Conservation (phyloP, 495 filamentous ascomycete genomes). For the Daldinia bambusicola region DNA sequence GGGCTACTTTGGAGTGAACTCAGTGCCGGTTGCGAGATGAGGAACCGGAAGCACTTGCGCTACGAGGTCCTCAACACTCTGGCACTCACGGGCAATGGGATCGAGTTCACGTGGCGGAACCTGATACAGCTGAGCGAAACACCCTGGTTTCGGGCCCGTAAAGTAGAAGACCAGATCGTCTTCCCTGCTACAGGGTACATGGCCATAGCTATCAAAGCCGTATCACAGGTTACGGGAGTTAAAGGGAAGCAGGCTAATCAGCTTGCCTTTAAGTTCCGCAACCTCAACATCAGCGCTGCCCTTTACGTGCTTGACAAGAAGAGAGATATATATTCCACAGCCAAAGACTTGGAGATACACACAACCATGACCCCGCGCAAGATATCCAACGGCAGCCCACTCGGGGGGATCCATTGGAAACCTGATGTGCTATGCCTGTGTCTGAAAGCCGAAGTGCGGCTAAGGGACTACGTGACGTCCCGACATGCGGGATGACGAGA, state of each 20-base stretch:
- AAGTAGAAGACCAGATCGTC: not conserved
- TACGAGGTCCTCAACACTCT: not conserved
- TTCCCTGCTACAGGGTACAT: not conserved
- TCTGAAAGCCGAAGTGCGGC: not conserved
- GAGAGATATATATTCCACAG: not conserved
- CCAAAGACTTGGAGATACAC: not conserved
- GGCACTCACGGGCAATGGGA: not conserved
- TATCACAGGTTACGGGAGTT: not conserved
- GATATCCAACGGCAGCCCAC: not conserved
- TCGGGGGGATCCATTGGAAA: not conserved
- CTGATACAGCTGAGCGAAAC: not conserved
- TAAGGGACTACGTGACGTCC: no score
- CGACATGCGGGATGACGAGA: no score
- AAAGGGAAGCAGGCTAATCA: not conserved
- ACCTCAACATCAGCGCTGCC: not conserved
- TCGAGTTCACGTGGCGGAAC: not conserved
- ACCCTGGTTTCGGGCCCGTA: not conserved
- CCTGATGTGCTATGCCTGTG: not conserved
- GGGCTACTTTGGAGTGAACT: not conserved
- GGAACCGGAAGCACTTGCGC: not conserved
- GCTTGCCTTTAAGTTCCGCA: not conserved
- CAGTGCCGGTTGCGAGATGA: not conserved
- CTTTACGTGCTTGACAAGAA: not conserved
- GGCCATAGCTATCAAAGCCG: not conserved
- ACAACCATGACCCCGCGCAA: not conserved